These are phyloP conservation scores for Pseudocercospora vitis DNA, from an alignment of 2,329 filamentous ascomycete species.

Conservation along the genomic window DNA sequence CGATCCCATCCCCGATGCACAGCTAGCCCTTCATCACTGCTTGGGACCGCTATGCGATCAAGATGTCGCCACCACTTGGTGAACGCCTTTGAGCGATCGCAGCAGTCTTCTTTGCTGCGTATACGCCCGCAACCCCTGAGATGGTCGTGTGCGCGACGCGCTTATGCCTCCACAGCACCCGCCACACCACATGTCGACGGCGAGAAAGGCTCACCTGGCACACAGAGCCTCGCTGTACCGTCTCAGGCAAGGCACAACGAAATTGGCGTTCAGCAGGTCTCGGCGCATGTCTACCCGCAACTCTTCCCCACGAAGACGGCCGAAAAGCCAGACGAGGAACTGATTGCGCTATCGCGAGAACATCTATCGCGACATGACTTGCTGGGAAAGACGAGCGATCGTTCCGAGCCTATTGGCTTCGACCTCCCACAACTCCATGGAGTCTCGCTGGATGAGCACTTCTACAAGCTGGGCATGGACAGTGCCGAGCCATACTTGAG, in stretches of 20 bases:
- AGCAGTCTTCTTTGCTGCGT: conserved; percentile 40
- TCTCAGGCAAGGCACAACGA: conserved; percentile 76
- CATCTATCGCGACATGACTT: conserved; percentile 85
- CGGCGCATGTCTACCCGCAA: conserved; percentile 76
- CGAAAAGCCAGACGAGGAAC: conserved; percentile 69
- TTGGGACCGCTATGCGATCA: conserved; percentile 34
- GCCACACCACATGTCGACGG: conserved; percentile 6
- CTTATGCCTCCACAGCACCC: conserved; percentile 27
- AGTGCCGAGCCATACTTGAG: conserved; percentile 80
- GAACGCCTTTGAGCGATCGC: conserved; percentile 37
- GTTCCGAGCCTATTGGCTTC: conserved; percentile 71
- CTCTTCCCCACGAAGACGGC: conserved; percentile 64
- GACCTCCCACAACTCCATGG: conserved; percentile 80
- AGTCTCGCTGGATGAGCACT: conserved; percentile 85
- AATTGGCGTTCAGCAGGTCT: conserved; percentile 92
- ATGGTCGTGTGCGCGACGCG: conserved; percentile 30
- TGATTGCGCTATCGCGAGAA: conserved; percentile 76
- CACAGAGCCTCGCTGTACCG: conserved; percentile 32
- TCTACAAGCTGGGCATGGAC: conserved; percentile 81
- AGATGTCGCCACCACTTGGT: conserved; percentile 35
- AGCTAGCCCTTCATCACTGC: conserved; percentile 4
- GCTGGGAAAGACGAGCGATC: conserved; percentile 84
- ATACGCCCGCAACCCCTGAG: conserved; percentile 33
- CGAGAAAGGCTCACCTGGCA: conserved; percentile 5
- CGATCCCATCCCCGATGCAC: conserved; percentile 5